Percentiles rank a stretch among this genome's conserved stretches.
phyloP scores from a whole-genome alignment of 2,329 filamentous ascomycete species.

The Metarhizium brunneum region DNA sequence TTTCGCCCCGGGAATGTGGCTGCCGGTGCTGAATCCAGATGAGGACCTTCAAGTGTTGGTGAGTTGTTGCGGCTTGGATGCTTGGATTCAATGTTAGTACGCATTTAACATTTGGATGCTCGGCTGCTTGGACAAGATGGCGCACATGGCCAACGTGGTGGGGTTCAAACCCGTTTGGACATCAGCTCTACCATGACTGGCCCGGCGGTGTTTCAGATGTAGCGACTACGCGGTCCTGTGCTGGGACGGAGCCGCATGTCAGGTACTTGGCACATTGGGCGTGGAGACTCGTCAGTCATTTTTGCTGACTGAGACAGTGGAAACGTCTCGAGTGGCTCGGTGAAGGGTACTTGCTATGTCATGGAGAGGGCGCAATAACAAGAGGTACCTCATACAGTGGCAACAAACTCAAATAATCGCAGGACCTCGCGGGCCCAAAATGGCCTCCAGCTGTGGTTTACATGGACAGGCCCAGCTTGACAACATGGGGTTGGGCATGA shows the following conservation, averaged over 20 bases:
- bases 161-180: background rate
- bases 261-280: slow-evolving; percentile 1
- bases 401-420: too few species aligned
- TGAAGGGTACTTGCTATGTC: too few species aligned
- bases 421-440: background rate
- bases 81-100: background rate
- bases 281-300: too few species aligned
- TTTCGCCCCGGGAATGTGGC: background rate
- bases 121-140: too few species aligned
- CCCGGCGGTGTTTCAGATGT: slow-evolving; percentile 7
- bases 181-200: slow-evolving; percentile 9
- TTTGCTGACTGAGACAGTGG: too few species aligned
- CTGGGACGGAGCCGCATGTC: background rate
- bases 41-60: background rate
- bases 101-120: background rate
- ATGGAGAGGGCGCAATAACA: too few species aligned
- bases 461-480: background rate
- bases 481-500: background rate
- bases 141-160: background rate
- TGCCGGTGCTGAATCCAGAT: background rate
- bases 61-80: background rate
- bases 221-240: background rate
- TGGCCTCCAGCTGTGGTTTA: too few species aligned
- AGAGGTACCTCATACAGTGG: too few species aligned
- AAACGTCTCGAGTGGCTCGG: too few species aligned